A percentile compares a stretch with the other conserved stretches of the same genome.
Conservation (phyloP, 176 grass and related monocot genomes). For the Aegilops longissima region DNA sequence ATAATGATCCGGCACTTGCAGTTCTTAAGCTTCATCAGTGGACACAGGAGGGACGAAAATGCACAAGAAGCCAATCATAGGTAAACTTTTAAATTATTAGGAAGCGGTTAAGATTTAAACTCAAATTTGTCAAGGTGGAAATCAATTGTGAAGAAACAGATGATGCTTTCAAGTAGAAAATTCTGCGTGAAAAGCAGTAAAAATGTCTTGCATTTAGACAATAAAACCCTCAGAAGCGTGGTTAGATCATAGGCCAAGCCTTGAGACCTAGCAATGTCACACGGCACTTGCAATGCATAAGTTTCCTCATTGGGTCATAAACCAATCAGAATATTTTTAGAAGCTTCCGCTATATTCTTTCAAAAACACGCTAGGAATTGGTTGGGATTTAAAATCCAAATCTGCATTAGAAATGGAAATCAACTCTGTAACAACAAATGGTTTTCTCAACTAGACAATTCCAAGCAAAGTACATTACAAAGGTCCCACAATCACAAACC, state of each 20-base stretch:
- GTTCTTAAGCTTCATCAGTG: slow-evolving; percentile 24
- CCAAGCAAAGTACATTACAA: neutral
- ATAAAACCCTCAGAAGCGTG: neutral
- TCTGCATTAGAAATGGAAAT: neutral
- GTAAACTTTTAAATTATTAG: neutral
- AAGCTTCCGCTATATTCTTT: neutral
- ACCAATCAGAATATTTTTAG: neutral
- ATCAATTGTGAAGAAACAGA: neutral
- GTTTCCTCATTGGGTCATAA: slow-evolving; percentile 6
- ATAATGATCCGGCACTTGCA: slow-evolving; percentile 27
- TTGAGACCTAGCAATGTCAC: slow-evolving; percentile 5
- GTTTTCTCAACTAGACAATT: neutral
- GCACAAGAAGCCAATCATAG: neutral
- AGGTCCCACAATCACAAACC: neutral
- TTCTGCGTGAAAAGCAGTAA: neutral
- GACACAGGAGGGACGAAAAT: neutral
- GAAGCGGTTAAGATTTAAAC: neutral
- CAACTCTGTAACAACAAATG: slow-evolving; percentile 3
- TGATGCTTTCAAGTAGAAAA: neutral
- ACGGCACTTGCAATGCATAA: slow-evolving; percentile 17
- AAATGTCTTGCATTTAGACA: neutral
- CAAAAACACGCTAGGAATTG: neutral
- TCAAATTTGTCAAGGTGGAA: neutral
- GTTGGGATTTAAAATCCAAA: neutral
- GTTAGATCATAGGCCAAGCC: neutral